Evolutionary conservation across 2,329 filamentous ascomycete genomes (phyloP).

Genomic region (Gliomastix tumulicola): DNA sequence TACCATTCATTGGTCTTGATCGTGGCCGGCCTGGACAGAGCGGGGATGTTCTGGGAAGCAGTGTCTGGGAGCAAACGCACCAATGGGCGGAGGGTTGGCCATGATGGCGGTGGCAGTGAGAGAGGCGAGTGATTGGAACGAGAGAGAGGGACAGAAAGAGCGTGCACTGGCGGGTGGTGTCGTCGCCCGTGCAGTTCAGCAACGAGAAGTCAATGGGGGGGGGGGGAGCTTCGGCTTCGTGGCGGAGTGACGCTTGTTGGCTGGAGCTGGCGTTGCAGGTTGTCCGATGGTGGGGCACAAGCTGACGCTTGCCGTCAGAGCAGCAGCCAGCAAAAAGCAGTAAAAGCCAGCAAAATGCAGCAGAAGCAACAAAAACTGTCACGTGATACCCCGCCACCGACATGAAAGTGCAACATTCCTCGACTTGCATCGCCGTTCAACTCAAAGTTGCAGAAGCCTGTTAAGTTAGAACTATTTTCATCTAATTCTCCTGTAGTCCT

Average conservation of each 20-base stretch:
- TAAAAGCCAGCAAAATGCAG: no score
- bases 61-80: constrained; percentile 24
- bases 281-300: constrained; percentile 25
- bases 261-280: constrained; percentile 9
- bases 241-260: constrained; percentile 4
- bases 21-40: constrained; percentile 1
- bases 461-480: no score
- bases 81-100: constrained; percentile 47
- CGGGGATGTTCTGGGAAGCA: constrained; percentile 1
- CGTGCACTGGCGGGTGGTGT: background rate
- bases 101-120: constrained; percentile 27
- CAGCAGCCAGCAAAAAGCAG: constrained; percentile 10
- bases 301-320: constrained; percentile 25
- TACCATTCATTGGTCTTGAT: background rate
- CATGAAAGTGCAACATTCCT: no score
- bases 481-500: no score
- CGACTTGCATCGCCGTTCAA: no score
- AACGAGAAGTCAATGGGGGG: no score
- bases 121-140: constrained; percentile 1
- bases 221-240: no score
- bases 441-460: no score
- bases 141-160: background rate
- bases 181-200: background rate
- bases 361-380: no score
- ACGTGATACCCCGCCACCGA: constrained; percentile 33